A percentile compares a stretch with the other conserved stretches of the same genome.
phyloP scores from a whole-genome alignment of 2,329 filamentous ascomycete species.

The Neofusicoccum kwambonambiense region DNA sequence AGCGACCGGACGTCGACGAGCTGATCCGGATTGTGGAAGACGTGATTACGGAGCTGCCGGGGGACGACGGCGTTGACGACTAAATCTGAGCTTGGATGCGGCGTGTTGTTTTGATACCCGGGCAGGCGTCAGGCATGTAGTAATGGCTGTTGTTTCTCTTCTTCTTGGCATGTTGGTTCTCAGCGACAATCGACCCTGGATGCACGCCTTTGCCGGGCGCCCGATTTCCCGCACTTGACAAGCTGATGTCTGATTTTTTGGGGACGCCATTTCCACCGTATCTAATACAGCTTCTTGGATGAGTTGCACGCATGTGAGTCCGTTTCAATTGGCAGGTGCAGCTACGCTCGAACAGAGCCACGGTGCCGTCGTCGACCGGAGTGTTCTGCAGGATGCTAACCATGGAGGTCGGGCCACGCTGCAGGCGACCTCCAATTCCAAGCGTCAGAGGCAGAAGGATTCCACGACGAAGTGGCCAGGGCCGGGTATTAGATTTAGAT shows the following conservation, averaged over 20 bases:
- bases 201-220: background rate
- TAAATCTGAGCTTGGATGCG: background rate
- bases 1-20: constrained; percentile 83
- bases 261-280: background rate
- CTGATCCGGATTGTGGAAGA: constrained; percentile 75
- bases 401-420: background rate
- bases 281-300: background rate
- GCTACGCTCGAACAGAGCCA: background rate
- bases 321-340: background rate
- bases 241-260: too few species aligned
- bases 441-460: too few species aligned
- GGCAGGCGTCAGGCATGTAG: constrained; percentile 16
- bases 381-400: too few species aligned
- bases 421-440: background rate
- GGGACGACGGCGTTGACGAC: constrained; percentile 48
- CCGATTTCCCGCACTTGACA: too few species aligned
- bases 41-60: constrained; percentile 66
- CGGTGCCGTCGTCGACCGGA: too few species aligned
- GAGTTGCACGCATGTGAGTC: background rate
- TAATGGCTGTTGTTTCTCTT: background rate
- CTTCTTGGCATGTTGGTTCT: background rate
- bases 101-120: constrained; percentile 17
- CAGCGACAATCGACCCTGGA: background rate
- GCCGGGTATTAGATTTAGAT: background rate
- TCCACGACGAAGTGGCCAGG: background rate